Evolutionary conservation across 2,329 filamentous ascomycete species (phyloP).

Genomic region (Aspergillus pseudoviridinutans): DNA sequence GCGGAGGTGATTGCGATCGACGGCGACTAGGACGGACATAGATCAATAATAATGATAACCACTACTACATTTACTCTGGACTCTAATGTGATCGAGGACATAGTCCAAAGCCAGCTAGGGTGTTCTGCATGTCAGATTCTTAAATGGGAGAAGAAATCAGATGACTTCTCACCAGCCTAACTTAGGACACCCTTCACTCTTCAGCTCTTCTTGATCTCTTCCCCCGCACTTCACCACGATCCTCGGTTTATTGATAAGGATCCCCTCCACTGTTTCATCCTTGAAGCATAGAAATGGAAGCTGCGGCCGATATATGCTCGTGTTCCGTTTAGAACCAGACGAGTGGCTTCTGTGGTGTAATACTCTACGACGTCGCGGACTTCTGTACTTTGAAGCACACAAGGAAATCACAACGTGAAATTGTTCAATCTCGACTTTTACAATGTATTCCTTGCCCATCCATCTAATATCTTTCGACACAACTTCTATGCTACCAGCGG

Average conservation of each 20-base stretch:
- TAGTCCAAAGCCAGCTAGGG: too few relatives aligned
- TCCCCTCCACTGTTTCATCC: background rate
- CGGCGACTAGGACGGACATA: background rate
- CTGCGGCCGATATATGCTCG: too few relatives aligned
- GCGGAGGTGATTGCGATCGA: background rate
- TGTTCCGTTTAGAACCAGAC: too few relatives aligned
- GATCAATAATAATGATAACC: background rate
- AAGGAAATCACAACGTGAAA: too few relatives aligned
- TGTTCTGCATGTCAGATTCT: background rate
- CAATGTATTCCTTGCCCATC: background rate
- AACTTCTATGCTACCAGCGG: background rate
- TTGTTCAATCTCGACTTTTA: background rate
- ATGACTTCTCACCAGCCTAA: background rate
- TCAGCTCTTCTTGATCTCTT: background rate
- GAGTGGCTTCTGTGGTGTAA: too few relatives aligned
- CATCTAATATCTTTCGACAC: background rate
- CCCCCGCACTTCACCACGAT: background rate
- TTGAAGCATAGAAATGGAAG: background rate
- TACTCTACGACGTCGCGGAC: too few relatives aligned
- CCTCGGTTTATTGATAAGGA: background rate
- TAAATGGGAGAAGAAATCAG: background rate
- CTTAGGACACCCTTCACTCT: background rate
- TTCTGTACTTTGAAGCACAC: too few relatives aligned
- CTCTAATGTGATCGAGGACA: background rate
- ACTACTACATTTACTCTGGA: background rate